phyloP scores from a whole-genome alignment of 371 early-diverging fungal species.

The Rhizopus arrhizus region DNA sequence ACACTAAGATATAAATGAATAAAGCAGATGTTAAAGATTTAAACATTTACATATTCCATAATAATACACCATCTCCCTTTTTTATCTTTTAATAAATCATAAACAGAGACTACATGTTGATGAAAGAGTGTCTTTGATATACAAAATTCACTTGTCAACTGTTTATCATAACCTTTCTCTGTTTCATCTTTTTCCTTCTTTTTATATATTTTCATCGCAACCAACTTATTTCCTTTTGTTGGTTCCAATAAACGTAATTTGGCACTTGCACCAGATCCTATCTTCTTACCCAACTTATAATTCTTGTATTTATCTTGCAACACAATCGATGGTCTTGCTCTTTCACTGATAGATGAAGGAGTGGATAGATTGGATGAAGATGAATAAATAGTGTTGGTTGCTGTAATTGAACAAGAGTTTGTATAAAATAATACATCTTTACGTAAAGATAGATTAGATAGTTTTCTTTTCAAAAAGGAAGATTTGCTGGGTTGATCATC shows the following conservation, averaged over 20 bases:
- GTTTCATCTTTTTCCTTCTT: conserved; percentile 52
- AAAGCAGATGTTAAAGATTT: conserved; percentile 46
- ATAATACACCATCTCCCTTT: conserved; percentile 56
- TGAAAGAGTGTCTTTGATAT: conserved; percentile 65
- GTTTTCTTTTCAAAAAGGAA: conserved; percentile 16
- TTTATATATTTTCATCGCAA: conserved; percentile 59
- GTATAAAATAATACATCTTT: conserved; percentile 5
- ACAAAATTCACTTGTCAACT: conserved; percentile 72
- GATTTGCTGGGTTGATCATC: conserved; percentile 4
- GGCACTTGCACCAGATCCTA: conserved; percentile 40
- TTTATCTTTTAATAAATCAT: conserved; percentile 65
- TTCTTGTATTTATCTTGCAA: conserved; percentile 33
- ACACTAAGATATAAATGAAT: conserved; percentile 34
- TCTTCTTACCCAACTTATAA: conserved; percentile 24
- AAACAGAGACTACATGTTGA: conserved; percentile 67
- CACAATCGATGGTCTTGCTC: conserved; percentile 17
- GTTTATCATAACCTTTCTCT: conserved; percentile 62
- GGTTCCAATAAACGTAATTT: conserved; percentile 24
- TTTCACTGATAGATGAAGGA: conserved; percentile 11
- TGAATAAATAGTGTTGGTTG: neutral
- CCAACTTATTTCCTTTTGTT: conserved; percentile 2
- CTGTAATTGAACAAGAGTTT: neutral
- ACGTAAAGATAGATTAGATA: conserved; percentile 23
- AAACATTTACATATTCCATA: conserved; percentile 62
- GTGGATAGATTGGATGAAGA: conserved; percentile 21